Evolutionary conservation across 306 rosid genomes (phyloP).

Genomic region (Acacia melanoxylon): DNA sequence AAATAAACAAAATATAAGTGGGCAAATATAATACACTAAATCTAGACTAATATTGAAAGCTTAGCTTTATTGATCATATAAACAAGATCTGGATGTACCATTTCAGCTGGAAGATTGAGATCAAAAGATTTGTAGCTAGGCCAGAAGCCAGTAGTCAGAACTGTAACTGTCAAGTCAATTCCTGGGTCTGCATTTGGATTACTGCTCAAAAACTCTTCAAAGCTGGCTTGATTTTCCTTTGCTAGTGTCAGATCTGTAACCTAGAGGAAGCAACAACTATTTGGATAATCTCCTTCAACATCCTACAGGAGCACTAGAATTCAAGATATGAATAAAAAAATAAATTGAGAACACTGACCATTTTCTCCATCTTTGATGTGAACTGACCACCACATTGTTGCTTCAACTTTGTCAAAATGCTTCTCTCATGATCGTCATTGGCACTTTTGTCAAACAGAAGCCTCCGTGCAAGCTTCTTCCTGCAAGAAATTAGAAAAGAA

Average conservation of each 20-base stretch:
- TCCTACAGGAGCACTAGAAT: slow-evolving; percentile 13
- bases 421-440: slow-evolving; percentile 44
- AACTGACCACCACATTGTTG: slow-evolving; percentile 15
- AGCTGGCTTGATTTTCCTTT: slow-evolving; percentile 77
- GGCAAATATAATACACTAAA: slow-evolving; percentile 19
- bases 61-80: slow-evolving; percentile 1
- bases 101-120: slow-evolving; percentile 87
- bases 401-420: slow-evolving; percentile 15
- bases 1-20: slow-evolving; percentile 14
- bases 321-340: slow-evolving; percentile 20
- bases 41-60: neutral
- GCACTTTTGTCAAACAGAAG: slow-evolving; percentile 92
- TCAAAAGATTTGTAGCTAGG: slow-evolving; percentile 95
- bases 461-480: slow-evolving; percentile 93
- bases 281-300: slow-evolving; percentile 2
- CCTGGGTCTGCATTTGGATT: slow-evolving; percentile 66
- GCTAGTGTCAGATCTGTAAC: slow-evolving; percentile 94
- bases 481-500: slow-evolving; percentile 34
- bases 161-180: slow-evolving; percentile 86
- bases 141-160: slow-evolving; percentile 91
- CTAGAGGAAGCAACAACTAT: slow-evolving; percentile 42
- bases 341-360: slow-evolving; percentile 15
- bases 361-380: slow-evolving; percentile 6
- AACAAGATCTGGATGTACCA: slow-evolving; percentile 53
- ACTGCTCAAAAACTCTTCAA: slow-evolving; percentile 72